Evolutionary conservation across 2,329 filamentous ascomycete genomes (phyloP), one percentile per base, ranked within the genome.

Genomic region (Phialophora tarda): DNA sequence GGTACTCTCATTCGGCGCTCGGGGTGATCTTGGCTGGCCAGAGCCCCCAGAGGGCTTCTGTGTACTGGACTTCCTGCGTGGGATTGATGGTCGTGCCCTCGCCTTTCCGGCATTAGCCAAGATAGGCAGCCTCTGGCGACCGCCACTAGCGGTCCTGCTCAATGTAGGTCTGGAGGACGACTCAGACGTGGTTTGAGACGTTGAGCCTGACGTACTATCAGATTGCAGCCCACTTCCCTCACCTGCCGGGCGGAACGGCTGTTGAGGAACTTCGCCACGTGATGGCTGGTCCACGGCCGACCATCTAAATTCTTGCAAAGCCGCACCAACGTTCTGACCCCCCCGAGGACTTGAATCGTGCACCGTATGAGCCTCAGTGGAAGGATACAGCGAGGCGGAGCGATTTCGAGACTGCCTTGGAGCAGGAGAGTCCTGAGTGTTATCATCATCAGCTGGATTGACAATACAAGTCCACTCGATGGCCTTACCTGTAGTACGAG

Each of bases 281-380:
- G 55, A 17, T 5, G 53, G 48, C 6, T 30, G 30, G 23, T 24
- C n/a, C 28, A 17, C 44, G 24, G 55, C 24, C 32, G 60, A 58
- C 57, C 65, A 59, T 28, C 53, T 51, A 44, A 62, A 67, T 14
- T 57, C 30, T 38, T 61, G 65, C 2, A 67, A 47, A 4, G 62
- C 51, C 71, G 59, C 51, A 75, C 74, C 32, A 67, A 69, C n/a
- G 70, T 73, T 8, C 71, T 64, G 23, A 68, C 64, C 44, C 73
- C 73, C 3, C 12, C 41, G 54, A 28, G 53, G 59, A 75, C 71
- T 64, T 78, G 62, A n/a, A 48, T 41, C 50, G n/a, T 50, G 21
- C 17, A 34, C 34, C 38, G 48, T 50, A 23, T 51, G 64, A 32
- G 47, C 21, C 23, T 50, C 55, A 32, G 54, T 44, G n/a, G 59